Conservation (phyloP, 441 rosid genomes). For the Corymbia citriodora region DNA sequence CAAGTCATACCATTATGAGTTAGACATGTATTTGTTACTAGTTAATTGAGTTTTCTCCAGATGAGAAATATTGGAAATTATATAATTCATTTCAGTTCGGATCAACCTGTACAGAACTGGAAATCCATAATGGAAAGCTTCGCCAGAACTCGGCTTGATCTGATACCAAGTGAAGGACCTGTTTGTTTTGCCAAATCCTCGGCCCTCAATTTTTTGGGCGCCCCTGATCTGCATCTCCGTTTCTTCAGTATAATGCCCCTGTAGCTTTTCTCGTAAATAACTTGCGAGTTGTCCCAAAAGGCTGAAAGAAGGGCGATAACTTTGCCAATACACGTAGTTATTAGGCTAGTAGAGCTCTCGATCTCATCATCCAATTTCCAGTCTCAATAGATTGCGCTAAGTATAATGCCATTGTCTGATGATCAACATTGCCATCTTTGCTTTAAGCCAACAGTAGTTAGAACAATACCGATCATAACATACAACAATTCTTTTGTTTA, state of each 20-base stretch:
- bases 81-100: neutral
- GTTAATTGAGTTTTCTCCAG: neutral
- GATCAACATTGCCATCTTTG: neutral
- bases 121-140: neutral
- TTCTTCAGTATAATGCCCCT: neutral
- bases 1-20: neutral
- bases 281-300: too few relatives aligned
- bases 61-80: neutral
- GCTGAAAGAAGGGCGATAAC: neutral
- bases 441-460: neutral
- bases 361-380: neutral
- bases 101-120: neutral
- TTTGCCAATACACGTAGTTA: neutral
- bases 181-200: neutral
- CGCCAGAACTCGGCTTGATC: neutral
- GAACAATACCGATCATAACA: neutral
- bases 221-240: neutral
- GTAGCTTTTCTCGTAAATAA: too few relatives aligned
- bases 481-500: neutral
- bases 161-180: neutral
- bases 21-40: neutral
- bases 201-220: neutral
- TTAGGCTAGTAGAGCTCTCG: neutral
- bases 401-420: neutral
- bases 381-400: neutral